Base-by-base conservation (phyloP, 129 eudicot species). In the Ambrosia trifida region DNA sequence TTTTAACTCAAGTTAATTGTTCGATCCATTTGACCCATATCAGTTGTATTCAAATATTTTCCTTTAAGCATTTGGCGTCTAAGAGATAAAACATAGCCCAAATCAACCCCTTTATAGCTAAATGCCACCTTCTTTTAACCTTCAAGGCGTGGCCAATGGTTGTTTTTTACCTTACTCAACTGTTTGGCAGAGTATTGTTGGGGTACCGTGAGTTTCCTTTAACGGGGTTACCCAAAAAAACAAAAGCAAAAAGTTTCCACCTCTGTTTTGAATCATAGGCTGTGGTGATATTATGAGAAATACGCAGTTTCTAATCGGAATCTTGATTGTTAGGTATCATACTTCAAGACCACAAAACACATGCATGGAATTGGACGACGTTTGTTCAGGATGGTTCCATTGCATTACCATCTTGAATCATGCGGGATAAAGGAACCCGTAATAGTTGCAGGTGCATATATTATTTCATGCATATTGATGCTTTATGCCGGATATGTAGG, bases 401-500 rank as follows among this genome's bases (percentile, higher is more conserved):
- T 87, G 62, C 98, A 93, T 70, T 84, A 83, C 78, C 88, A 80
- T 70, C 87, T 93, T 44, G 84, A 83, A 80, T 61, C 85, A 53
- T 80, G 80, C 38, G 95, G 98, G 81, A 46, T 93, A n/a, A 82
- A 75, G 79, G 98, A 93, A 50, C 96, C 96, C 3, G 61, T 58
- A 3, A 85, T 93, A 44, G 88, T 93, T 31, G 88, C 82, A 50
- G 90, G 88, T 61, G 92, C 95, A 45, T 93, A 87, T 70, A 64
- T 79, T 38, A 71, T 89, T 14, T 85, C 96, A 13, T 85, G 79
- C 43, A 7, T 83, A 53, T 59, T 89, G 73, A 82, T 86, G 66
- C 67, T 89, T 18, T 83, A 76, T 69, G 95, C 90, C 9, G 96
- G 92, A 73, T 93, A 87, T 62, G 69, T 85, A 0, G 98, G 95